Conservation (phyloP, 2,329 filamentous ascomycete species). For the Monosporascus ibericus region DNA sequence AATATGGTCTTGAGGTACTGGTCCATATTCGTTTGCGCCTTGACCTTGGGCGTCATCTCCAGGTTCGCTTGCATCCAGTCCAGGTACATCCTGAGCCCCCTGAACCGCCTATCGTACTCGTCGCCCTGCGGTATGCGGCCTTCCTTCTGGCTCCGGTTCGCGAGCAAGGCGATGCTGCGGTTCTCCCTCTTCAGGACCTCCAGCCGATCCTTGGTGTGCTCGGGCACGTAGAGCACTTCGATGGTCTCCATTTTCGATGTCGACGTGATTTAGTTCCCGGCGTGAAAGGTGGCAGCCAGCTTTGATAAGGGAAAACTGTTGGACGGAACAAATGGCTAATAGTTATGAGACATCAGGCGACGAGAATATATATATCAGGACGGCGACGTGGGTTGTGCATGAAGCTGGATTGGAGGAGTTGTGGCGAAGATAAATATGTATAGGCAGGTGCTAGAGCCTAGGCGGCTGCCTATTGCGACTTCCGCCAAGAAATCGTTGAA, state of each 20-base stretch:
- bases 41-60: constrained; percentile 15
- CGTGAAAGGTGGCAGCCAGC: no score
- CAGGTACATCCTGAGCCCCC: constrained; percentile 8
- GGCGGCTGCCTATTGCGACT: no score
- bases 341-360: no score
- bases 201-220: not conserved
- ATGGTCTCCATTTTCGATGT: constrained; percentile 1
- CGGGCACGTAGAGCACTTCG: constrained; percentile 7
- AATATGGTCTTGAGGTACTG: constrained; percentile 4
- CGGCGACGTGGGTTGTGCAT: no score
- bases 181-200: constrained; percentile 5
- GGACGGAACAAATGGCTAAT: no score
- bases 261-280: no score
- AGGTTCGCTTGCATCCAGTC: constrained; percentile 16
- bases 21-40: not conserved
- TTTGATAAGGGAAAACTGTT: no score
- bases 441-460: no score
- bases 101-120: constrained; percentile 5
- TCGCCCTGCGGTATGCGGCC: constrained; percentile 1
- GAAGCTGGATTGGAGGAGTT: no score
- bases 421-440: no score
- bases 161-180: constrained; percentile 2
- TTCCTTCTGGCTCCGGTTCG: constrained; percentile 1
- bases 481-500: no score
- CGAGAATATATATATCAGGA: no score